Evolutionary conservation across 2,329 filamentous ascomycete genomes (phyloP).

Genomic region (Gnomoniopsis sp.): DNA sequence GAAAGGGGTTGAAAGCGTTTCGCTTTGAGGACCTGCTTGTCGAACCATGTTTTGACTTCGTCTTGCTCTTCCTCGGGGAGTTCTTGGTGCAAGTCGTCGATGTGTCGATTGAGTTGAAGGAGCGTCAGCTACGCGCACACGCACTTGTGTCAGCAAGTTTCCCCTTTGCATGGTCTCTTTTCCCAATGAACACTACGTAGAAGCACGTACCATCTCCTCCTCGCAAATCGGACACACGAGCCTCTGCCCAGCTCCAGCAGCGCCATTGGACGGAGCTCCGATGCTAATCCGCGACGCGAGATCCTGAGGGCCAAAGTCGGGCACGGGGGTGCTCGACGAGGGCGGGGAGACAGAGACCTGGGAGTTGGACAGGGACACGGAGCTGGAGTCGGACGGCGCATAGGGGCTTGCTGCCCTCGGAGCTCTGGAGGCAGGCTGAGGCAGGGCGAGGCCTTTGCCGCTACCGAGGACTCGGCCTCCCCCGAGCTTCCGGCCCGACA

Average conservation of each 20-base stretch:
- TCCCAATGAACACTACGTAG: background rate
- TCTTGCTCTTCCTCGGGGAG: conserved; percentile 85
- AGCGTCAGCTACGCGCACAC: conserved; percentile 70
- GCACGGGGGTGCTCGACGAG: conserved; percentile 58
- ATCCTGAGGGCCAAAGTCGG: conserved; percentile 67
- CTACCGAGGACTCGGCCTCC: conserved; percentile 88
- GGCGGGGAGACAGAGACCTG: conserved; percentile 50
- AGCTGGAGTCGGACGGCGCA: conserved; percentile 61
- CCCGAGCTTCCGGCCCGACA: conserved; percentile 85
- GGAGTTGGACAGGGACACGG: conserved; percentile 70
- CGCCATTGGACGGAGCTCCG: conserved; percentile 49
- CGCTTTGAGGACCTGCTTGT: conserved; percentile 88
- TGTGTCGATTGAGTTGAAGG: conserved; percentile 79
- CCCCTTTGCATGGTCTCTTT: too few relatives aligned
- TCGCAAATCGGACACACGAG: conserved; percentile 96
- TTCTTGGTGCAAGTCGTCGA: conserved; percentile 89
- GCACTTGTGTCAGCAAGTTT: conserved; percentile 18
- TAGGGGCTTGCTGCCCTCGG: conserved; percentile 42
- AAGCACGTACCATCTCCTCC: conserved; percentile 81
- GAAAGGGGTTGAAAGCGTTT: conserved; percentile 91
- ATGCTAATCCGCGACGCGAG: conserved; percentile 78
- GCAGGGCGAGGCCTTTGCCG: conserved; percentile 76
- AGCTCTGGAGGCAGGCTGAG: conserved; percentile 32
- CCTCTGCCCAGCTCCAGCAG: conserved; percentile 54
- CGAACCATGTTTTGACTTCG: conserved; percentile 96